phyloP scores from a whole-genome alignment of 2,329 filamentous ascomycete species.

The Botryosphaeria dothidea region DNA sequence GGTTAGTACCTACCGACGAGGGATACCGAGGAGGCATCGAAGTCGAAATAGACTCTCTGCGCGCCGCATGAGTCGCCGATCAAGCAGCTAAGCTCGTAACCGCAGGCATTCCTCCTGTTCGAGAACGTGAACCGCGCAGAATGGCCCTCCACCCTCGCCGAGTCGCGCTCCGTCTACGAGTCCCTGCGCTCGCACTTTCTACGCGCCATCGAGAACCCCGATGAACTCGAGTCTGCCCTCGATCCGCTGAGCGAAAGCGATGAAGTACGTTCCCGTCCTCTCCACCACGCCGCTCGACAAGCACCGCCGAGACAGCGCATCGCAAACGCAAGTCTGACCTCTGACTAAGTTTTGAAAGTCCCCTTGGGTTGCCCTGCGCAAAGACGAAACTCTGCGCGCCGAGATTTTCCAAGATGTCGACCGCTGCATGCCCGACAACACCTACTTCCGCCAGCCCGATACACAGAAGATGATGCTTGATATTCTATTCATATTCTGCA shows the following conservation, averaged over 20 bases:
- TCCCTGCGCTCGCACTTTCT: conserved; percentile 74
- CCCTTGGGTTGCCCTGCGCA: conserved; percentile 83
- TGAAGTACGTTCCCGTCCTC: conserved; percentile 51
- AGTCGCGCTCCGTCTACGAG: conserved; percentile 73
- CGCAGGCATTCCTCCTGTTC: conserved; percentile 78
- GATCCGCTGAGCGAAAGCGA: conserved; percentile 87
- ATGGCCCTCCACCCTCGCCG: conserved; percentile 69
- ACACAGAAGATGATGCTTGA: conserved; percentile 83
- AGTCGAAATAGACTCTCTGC: conserved; percentile 2
- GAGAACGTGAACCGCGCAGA: conserved; percentile 62
- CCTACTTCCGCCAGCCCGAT: conserved; percentile 78
- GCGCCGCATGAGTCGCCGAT: background rate
- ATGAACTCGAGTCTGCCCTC: conserved; percentile 70
- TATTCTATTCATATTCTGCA: conserved; percentile 92
- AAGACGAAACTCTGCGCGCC: conserved; percentile 78
- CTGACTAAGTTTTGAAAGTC: conserved; percentile 65
- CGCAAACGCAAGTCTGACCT: conserved; percentile 37
- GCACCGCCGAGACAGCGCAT: conserved; percentile 30
- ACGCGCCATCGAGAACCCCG: conserved; percentile 79
- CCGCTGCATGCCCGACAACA: conserved; percentile 83
- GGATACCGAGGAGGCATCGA: background rate
- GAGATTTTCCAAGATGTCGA: conserved; percentile 96
- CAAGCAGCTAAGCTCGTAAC: background rate
- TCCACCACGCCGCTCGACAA: conserved; percentile 17
- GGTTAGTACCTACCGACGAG: conserved; percentile 46